phyloP scores from a whole-genome alignment of 805 yeast species.

The Candida suzukii region DNA sequence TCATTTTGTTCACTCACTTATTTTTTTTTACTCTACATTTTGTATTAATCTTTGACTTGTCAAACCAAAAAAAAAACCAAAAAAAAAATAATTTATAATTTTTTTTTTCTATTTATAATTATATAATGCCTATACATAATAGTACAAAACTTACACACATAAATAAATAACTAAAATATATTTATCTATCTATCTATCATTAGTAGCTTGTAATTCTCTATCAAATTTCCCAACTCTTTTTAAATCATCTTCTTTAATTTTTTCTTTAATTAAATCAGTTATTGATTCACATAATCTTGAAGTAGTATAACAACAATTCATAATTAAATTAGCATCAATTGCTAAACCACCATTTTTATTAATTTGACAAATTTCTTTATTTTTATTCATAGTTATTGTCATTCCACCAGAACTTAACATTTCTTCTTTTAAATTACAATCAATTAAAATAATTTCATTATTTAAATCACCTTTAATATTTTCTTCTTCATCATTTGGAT shows the following conservation, averaged over 20 bases:
- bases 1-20: too few species aligned
- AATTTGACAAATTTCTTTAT: constrained; percentile 85
- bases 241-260: constrained; percentile 46
- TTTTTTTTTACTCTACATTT: too few species aligned
- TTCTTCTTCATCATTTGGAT: constrained; percentile 56
- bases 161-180: neutral
- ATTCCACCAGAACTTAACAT: constrained; percentile 66
- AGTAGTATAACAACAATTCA: constrained; percentile 66
- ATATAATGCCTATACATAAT: too few species aligned
- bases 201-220: constrained; percentile 24
- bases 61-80: too few species aligned
- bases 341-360: constrained; percentile 87
- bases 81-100: neutral
- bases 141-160: neutral
- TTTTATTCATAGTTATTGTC: constrained; percentile 82
- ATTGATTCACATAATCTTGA: constrained; percentile 51
- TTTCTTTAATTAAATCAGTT: constrained; percentile 55
- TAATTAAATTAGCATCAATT: constrained; percentile 60
- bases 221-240: constrained; percentile 13
- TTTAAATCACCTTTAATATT: constrained; percentile 62
- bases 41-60: too few species aligned
- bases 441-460: constrained; percentile 59
- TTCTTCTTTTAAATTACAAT: constrained; percentile 76
- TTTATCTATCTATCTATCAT: constrained; percentile 15
- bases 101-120: neutral